These are phyloP conservation scores for Colletotrichum eleusines DNA, from an alignment of 2,329 filamentous ascomycete species.

Conservation along the genomic window DNA sequence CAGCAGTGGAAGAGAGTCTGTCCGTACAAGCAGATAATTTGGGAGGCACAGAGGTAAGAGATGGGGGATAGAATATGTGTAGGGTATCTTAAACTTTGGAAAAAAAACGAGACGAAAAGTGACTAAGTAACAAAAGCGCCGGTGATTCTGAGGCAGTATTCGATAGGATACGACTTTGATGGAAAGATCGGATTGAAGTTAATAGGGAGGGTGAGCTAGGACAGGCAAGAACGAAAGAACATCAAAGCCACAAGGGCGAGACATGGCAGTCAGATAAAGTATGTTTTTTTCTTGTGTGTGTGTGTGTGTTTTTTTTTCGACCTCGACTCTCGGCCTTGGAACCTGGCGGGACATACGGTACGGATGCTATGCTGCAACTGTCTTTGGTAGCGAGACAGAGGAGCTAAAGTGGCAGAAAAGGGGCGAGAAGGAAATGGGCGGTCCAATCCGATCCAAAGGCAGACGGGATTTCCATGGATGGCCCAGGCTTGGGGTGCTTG, in stretches of 20 bases:
- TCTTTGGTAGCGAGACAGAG: neutral
- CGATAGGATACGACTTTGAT: neutral
- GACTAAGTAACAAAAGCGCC: neutral
- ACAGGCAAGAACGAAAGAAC: neutral
- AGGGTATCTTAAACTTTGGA: slow-evolving; percentile 1
- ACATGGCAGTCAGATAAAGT: slow-evolving; percentile 5
- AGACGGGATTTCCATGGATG: slow-evolving; percentile 8
- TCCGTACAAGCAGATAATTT: neutral
- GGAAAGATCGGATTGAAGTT: neutral
- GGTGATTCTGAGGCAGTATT: neutral
- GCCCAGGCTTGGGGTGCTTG: neutral
- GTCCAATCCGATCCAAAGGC: neutral
- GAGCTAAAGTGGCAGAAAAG: neutral
- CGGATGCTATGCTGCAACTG: neutral
- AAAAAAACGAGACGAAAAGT: neutral
- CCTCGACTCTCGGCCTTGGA: slow-evolving; percentile 6
- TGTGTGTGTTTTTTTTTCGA: too few species aligned
- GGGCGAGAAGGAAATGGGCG: slow-evolving; percentile 1
- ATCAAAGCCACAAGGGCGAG: neutral
- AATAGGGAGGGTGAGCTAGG: neutral
- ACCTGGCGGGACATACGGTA: neutral
- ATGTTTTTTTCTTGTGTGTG: neutral
- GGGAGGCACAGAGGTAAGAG: neutral
- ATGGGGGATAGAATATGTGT: too few species aligned
- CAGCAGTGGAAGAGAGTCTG: neutral